Conservation (phyloP, 2,329 filamentous ascomycete species). For the Sphaerulina vaccinii region DNA sequence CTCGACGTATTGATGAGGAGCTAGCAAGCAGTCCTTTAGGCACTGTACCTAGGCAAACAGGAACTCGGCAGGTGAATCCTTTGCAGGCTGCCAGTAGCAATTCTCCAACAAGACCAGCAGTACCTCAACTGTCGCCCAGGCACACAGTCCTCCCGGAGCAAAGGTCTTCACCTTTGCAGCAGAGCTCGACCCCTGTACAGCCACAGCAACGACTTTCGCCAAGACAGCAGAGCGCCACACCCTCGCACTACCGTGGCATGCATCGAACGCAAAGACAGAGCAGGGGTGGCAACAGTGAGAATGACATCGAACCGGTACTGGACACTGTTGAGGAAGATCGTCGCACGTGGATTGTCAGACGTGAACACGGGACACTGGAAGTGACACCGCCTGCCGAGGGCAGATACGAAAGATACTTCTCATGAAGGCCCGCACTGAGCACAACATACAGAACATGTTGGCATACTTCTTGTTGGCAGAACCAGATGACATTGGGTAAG, state of each 20-base stretch:
- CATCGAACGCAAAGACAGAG: background rate
- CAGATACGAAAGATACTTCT: slow-evolving; percentile 33
- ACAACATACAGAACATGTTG: background rate
- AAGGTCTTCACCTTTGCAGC: background rate
- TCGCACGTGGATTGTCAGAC: slow-evolving; percentile 24
- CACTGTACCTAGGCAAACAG: slow-evolving; percentile 1
- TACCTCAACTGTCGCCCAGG: background rate
- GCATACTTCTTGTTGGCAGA: background rate
- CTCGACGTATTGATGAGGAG: background rate
- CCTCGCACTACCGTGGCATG: background rate
- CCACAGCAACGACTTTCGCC: background rate
- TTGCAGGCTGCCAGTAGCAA: background rate
- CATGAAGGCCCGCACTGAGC: slow-evolving; percentile 3
- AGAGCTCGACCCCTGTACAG: slow-evolving; percentile 3
- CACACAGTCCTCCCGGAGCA: slow-evolving; percentile 4
- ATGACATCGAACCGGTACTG: slow-evolving; percentile 28
- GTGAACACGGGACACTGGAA: slow-evolving; percentile 28
- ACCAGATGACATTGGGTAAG: background rate
- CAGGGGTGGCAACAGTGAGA: slow-evolving; percentile 22
- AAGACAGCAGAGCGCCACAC: slow-evolving; percentile 1
- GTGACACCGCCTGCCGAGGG: slow-evolving; percentile 35
- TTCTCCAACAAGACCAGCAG: background rate
- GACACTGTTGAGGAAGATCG: slow-evolving; percentile 29
- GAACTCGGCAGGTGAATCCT: slow-evolving; percentile 21
- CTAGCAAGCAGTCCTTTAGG: background rate